Base-by-base conservation (phyloP, 2,329 filamentous ascomycete genomes). In the Emergomyces pasteurianus region DNA sequence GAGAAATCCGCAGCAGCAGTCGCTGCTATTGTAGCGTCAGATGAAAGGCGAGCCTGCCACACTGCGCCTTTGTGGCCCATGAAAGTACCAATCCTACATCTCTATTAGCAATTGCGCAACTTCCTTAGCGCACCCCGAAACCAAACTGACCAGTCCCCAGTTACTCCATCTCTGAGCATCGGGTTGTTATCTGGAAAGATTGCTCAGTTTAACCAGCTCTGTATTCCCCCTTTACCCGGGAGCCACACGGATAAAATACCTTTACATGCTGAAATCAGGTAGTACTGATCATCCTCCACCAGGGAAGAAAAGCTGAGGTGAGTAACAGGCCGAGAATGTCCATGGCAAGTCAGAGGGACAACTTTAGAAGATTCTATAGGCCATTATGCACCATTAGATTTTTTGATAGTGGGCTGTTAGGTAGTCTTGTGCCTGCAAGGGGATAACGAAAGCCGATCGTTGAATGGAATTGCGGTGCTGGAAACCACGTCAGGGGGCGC, bases 11-110 rank as follows among this genome's bases (percentile, higher is more conserved):
- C 94, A 57, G 92, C 95, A 54, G 90, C 94, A 40, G 95, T 97
- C 10, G 92, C 94, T 61, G 94, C 92, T 55, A 91, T 86, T 31
- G 85, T 86, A 49, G 91, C 90, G 76, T 97, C 91, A 23, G 89
- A 86, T 59, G 91, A 96, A 42, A 99, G 81, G 68, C 92, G 85
- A 59, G 92, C 90, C 78, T 96, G 92, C 91, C 94, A 99, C 63
- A 97, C 92, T 43, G 94, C 94, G 64, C 94, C 94, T 77, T 99
- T 97, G 79, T 99, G 94, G 47, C 94, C 94, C 69, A 99, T 87
- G 73, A 97, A 97, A 43, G 94, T 97, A 56, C 94, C 94, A 68
- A 97, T 97, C 89, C 83, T 84, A 42, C 49, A 42, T 40, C 31
- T 47, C 23, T 50, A 55, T 49, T 14, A 43, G 23, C 53, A 53